A percentile compares a stretch with the other conserved stretches of the same genome.
phyloP scores from a whole-genome alignment of 257 asterid species.

The Solanum virginianum region DNA sequence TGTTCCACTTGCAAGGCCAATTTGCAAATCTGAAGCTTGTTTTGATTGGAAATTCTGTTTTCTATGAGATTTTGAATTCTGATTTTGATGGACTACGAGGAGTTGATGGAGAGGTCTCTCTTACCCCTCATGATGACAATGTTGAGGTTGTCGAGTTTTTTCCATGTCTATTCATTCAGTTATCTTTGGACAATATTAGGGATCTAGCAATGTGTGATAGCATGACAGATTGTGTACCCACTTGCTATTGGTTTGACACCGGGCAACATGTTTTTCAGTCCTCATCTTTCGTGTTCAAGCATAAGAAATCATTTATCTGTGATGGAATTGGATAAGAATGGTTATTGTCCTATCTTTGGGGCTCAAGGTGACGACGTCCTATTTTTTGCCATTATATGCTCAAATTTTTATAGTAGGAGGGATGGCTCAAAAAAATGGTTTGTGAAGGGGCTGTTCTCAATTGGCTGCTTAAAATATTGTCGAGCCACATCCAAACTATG shows the following conservation, averaged over 20 bases:
- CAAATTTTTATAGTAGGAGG: neutral
- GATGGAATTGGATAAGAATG: slow-evolving; percentile 46
- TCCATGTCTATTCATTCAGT: neutral
- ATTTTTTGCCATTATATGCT: slow-evolving; percentile 13
- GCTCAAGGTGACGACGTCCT: slow-evolving; percentile 72
- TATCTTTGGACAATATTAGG: neutral
- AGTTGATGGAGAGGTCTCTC: neutral
- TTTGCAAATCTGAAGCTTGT: neutral
- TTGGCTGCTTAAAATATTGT: neutral
- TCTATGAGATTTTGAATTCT: neutral
- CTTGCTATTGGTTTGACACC: neutral
- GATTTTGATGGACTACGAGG: neutral
- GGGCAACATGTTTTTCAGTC: neutral
- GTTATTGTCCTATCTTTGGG: slow-evolving; percentile 58
- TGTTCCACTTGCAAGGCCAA: neutral
- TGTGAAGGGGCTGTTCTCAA: neutral
- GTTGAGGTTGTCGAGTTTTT: neutral
- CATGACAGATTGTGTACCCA: neutral
- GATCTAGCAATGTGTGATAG: neutral
- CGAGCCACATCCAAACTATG: neutral
- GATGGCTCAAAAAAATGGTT: neutral
- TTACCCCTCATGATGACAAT: neutral
- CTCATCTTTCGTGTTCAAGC: neutral
- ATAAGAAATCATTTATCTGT: slow-evolving; percentile 13
- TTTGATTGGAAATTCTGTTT: neutral